These are phyloP conservation scores for Phialophora verrucosa DNA, from an alignment of 2,329 filamentous ascomycete species.

Conservation along the genomic window DNA sequence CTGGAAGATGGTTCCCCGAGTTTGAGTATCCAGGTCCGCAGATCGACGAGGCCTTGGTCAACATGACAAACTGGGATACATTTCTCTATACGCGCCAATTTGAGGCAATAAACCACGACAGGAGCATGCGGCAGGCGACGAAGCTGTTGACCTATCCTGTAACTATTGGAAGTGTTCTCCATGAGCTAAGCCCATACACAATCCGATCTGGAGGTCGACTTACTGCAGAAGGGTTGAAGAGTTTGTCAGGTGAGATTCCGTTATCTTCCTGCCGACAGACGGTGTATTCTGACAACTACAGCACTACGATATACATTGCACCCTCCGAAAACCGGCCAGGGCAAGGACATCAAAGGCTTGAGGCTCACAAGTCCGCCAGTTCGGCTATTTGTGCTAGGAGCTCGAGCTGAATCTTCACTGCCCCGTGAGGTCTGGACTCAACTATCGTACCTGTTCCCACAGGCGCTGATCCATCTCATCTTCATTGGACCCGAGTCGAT, in stretches of 20 bases:
- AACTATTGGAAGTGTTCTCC: slow-evolving; percentile 87
- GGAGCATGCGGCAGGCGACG: slow-evolving; percentile 90
- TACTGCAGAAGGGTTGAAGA: slow-evolving; percentile 89
- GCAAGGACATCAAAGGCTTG: slow-evolving; percentile 74
- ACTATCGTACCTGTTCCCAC: slow-evolving; percentile 92
- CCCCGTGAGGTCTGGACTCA: slow-evolving; percentile 94
- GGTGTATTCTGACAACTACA: slow-evolving; percentile 46
- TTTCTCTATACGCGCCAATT: slow-evolving; percentile 93
- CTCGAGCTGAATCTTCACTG: slow-evolving; percentile 94
- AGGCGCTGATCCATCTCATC: slow-evolving; percentile 84
- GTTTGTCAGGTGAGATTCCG: slow-evolving; percentile 73
- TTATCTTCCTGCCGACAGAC: slow-evolving; percentile 43
- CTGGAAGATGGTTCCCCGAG: slow-evolving; percentile 89
- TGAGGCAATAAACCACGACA: slow-evolving; percentile 85
- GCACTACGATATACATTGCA: slow-evolving; percentile 93
- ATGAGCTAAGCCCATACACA: slow-evolving; percentile 92
- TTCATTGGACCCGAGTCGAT: slow-evolving; percentile 97
- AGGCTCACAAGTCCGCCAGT: slow-evolving; percentile 85
- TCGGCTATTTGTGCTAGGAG: slow-evolving; percentile 89
- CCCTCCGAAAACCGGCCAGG: slow-evolving; percentile 79
- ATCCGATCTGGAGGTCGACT: slow-evolving; percentile 76
- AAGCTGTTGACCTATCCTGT: slow-evolving; percentile 90
- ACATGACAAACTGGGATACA: slow-evolving; percentile 99
- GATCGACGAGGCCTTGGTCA: slow-evolving; percentile 89
- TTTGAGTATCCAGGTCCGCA: slow-evolving; percentile 89